A percentile compares a stretch with the other conserved stretches of the same genome.
Evolutionary conservation across 345 rosid species (phyloP).

Genomic region (Pugionium dolabratum): DNA sequence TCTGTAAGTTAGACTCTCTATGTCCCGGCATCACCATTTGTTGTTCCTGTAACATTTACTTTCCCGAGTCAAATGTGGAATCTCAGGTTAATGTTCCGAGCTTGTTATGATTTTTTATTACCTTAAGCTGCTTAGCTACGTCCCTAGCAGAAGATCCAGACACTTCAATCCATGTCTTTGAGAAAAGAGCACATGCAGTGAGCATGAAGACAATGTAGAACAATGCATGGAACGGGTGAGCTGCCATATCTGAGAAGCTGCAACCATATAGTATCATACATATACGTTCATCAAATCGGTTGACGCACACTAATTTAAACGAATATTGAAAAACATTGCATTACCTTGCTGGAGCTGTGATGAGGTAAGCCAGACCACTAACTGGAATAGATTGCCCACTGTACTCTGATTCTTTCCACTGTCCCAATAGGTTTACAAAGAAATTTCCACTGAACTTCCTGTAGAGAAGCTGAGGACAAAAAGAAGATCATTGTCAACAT

Average conservation of each 20-base stretch:
- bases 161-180: constrained; percentile 92
- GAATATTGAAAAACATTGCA: neutral
- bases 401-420: constrained; percentile 88
- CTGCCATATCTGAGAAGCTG: constrained; percentile 94
- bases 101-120: constrained; percentile 15
- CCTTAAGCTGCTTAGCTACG: constrained; percentile 91
- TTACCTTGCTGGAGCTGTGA: constrained; percentile 84
- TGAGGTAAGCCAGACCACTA: constrained; percentile 80
- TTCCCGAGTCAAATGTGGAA: neutral
- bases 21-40: constrained; percentile 98
- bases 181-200: constrained; percentile 81
- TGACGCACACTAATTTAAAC: neutral
- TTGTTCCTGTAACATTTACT: constrained; percentile 60
- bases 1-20: constrained; percentile 82
- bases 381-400: constrained; percentile 76
- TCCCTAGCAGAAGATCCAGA: constrained; percentile 86
- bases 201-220: constrained; percentile 81
- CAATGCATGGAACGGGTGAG: constrained; percentile 86
- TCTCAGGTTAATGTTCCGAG: neutral
- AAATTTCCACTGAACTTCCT: constrained; percentile 80
- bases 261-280: constrained; percentile 15
- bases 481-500: neutral
- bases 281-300: constrained; percentile 3
- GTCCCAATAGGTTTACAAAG: constrained; percentile 78
- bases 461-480: constrained; percentile 62